Evolutionary conservation across 805 yeast genomes (phyloP).

Genomic region (Metschnikowia matae): DNA sequence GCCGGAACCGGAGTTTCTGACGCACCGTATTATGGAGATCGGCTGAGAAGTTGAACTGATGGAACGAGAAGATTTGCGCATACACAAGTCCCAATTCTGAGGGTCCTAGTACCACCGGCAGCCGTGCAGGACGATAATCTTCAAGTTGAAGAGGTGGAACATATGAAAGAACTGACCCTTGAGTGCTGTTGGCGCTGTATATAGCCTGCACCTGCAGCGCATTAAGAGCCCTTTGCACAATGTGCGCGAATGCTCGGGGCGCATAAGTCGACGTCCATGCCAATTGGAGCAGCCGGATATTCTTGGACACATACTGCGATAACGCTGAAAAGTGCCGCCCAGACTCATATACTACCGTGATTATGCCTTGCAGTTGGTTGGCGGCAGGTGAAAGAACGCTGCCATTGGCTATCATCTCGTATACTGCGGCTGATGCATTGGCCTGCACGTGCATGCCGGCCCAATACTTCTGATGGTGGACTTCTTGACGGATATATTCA

Average conservation of each 20-base stretch:
- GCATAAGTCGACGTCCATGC: conserved; percentile 24
- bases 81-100: conserved; percentile 32
- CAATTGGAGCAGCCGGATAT: conserved; percentile 16
- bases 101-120: conserved; percentile 29
- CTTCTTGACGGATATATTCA: conserved; percentile 18
- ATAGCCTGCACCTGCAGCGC: conserved; percentile 16
- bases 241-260: conserved; percentile 17
- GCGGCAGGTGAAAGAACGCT: conserved; percentile 14
- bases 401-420: conserved; percentile 14
- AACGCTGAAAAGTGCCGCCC: conserved; percentile 31
- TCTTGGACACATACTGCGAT: conserved; percentile 31
- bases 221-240: conserved; percentile 9
- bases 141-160: conserved; percentile 22
- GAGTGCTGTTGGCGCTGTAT: conserved; percentile 12
- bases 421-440: conserved; percentile 25
- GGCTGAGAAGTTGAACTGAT: conserved; percentile 31
- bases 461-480: conserved; percentile 32
- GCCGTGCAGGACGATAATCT: conserved; percentile 20
- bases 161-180: conserved; percentile 16
- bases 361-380: conserved; percentile 17
- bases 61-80: conserved; percentile 30
- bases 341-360: conserved; percentile 23
- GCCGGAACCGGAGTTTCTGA: conserved; percentile 20
- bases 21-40: conserved; percentile 23
- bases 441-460: conserved; percentile 24